Evolutionary conservation across 495 filamentous ascomycete genomes (phyloP).

Genomic region (Rostrohypoxylon terebratum): DNA sequence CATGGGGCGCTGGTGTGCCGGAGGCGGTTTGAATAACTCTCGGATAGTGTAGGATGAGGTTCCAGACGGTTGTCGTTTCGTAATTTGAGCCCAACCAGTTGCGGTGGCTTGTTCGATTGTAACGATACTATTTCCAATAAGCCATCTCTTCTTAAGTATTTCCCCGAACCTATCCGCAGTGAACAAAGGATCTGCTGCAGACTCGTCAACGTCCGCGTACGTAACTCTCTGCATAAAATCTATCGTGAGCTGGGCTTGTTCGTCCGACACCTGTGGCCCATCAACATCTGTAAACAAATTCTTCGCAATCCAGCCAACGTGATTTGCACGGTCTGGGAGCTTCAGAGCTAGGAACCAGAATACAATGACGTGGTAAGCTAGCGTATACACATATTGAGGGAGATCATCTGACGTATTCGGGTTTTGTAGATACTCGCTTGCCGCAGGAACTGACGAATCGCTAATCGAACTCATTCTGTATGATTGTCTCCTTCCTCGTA

Average conservation of each 20-base stretch:
- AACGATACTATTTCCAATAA: conserved; percentile 87
- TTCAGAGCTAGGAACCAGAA: conserved; percentile 96
- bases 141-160: conserved; percentile 80
- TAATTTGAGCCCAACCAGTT: conserved; percentile 81
- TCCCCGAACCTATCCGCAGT: conserved; percentile 71
- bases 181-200: conserved; percentile 73
- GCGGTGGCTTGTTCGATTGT: conserved; percentile 82
- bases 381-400: conserved; percentile 89
- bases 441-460: conserved; percentile 36
- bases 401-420: conserved; percentile 69
- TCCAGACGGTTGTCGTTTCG: conserved; percentile 84
- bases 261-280: conserved; percentile 81
- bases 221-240: conserved; percentile 96
- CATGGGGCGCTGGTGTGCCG: conserved; percentile 71
- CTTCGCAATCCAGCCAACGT: conserved; percentile 93
- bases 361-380: conserved; percentile 94
- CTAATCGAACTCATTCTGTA: conserved; percentile 49
- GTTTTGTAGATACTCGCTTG: conserved; percentile 47
- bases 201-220: conserved; percentile 84
- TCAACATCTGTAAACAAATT: conserved; percentile 80
- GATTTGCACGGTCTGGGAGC: conserved; percentile 81
- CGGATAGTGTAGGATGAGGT: conserved; percentile 82
- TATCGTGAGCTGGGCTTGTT: conserved; percentile 91
- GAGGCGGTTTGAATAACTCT: conserved; percentile 74
- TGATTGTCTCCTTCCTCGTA: conserved; percentile 62